These are phyloP conservation scores for Fraxinus xanthoxyloides DNA, from an alignment of 305 asterid genomes.

Conservation along the genomic window DNA sequence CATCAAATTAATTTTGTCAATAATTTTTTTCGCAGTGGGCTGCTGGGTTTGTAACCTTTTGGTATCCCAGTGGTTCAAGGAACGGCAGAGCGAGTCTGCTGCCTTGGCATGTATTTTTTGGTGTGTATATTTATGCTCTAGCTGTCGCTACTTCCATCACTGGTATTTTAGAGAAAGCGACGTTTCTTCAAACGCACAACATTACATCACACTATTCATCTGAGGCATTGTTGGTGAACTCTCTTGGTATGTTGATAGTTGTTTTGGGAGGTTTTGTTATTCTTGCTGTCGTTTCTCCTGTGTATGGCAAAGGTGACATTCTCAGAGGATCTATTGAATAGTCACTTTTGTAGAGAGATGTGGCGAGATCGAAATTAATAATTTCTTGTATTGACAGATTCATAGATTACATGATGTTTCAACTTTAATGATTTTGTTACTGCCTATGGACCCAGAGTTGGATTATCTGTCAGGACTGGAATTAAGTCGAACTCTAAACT, in stretches of 20 bases:
- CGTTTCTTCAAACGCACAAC: constrained; percentile 57
- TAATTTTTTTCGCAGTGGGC: constrained; percentile 57
- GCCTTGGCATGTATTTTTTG: constrained; percentile 70
- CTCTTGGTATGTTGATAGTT: constrained; percentile 61
- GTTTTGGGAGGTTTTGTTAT: constrained; percentile 67
- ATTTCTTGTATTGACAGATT: neutral
- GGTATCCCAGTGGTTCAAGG: constrained; percentile 92
- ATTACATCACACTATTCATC: constrained; percentile 68
- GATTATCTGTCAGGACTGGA: neutral
- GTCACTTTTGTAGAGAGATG: constrained; percentile 23
- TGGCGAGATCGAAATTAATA: neutral
- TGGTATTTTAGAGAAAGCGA: constrained; percentile 80
- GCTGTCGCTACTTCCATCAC: constrained; percentile 68
- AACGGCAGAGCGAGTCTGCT: constrained; percentile 37
- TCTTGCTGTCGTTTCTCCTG: constrained; percentile 55
- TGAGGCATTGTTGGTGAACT: constrained; percentile 77
- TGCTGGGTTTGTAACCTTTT: constrained; percentile 65
- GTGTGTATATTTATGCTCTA: constrained; percentile 69
- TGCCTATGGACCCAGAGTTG: neutral
- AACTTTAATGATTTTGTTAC: neutral
- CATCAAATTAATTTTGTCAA: neutral
- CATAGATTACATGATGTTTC: neutral
- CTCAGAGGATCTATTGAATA: constrained; percentile 24
- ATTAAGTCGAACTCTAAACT: neutral
- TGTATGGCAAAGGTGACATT: constrained; percentile 40